Conservation (phyloP, 2,329 filamentous ascomycete genomes). For the Aspergillus fijiensis region DNA sequence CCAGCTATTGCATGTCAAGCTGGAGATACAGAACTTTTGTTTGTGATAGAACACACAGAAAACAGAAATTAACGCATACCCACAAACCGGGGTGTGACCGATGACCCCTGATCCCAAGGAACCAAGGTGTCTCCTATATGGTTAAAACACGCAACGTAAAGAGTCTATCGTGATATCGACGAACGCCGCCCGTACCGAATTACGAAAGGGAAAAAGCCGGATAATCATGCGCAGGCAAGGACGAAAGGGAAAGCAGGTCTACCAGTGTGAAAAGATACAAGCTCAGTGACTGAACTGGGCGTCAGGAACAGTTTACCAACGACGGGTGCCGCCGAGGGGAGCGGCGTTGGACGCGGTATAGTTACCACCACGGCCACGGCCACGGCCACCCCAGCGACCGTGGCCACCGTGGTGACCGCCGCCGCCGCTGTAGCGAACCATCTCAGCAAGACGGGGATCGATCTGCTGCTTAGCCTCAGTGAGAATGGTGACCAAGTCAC, state of each 20-base stretch:
- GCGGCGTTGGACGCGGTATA: constrained; percentile 60
- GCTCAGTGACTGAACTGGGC: constrained; percentile 25
- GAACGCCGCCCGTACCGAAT: constrained; percentile 40
- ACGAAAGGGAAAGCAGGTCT: constrained; percentile 27
- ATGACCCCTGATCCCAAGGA: constrained; percentile 9
- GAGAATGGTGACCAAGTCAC: constrained; percentile 90
- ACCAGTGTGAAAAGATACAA: constrained; percentile 32
- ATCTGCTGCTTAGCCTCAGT: constrained; percentile 97
- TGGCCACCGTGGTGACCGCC: constrained; percentile 67
- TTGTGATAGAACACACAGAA: constrained; percentile 8
- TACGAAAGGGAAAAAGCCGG: constrained; percentile 29
- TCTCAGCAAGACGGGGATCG: constrained; percentile 91
- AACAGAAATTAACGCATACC: constrained; percentile 19
- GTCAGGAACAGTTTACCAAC: constrained; percentile 51
- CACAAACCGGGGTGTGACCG: constrained; percentile 9
- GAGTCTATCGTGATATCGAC: constrained; percentile 40
- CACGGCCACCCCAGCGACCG: constrained; percentile 48
- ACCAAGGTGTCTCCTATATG: constrained; percentile 11
- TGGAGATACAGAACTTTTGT: constrained; percentile 18
- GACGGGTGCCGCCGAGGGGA: constrained; percentile 56
- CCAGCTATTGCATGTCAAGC: constrained; percentile 9
- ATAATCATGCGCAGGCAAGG: constrained; percentile 15
- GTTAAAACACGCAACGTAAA: constrained; percentile 27
- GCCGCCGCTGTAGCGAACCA: constrained; percentile 87
- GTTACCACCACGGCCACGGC: constrained; percentile 50